phyloP scores from a whole-genome alignment of 2,329 filamentous ascomycete species.

The Cladobotryum mycophilum region DNA sequence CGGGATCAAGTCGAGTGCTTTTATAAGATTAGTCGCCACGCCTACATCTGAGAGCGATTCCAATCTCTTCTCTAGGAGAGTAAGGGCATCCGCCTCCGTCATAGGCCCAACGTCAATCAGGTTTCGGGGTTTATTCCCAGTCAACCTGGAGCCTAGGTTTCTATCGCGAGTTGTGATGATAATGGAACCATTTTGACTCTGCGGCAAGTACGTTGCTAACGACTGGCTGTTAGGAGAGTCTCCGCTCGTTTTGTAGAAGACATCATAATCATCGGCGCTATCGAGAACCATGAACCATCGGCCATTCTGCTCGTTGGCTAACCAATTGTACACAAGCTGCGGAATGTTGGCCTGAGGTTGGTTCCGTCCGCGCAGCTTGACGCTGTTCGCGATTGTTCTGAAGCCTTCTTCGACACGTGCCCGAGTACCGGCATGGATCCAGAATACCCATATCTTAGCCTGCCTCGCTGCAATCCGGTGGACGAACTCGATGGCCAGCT shows the following conservation, averaged over 20 bases:
- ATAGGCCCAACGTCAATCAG: neutral
- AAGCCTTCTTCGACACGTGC: constrained; percentile 28
- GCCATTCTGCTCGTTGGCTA: constrained; percentile 6
- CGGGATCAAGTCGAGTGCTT: constrained; percentile 25
- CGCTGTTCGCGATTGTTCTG: constrained; percentile 9
- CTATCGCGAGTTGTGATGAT: constrained; percentile 22
- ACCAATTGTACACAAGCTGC: constrained; percentile 24
- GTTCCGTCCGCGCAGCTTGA: constrained; percentile 18
- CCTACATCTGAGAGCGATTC: constrained; percentile 10
- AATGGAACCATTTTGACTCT: constrained; percentile 23
- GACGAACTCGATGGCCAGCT: constrained; percentile 1
- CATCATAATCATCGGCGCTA: too few relatives aligned
- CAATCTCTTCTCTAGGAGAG: constrained; percentile 25
- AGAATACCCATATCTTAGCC: constrained; percentile 25
- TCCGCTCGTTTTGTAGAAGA: too few relatives aligned
- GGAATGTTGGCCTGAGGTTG: constrained; percentile 19
- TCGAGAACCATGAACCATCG: too few relatives aligned
- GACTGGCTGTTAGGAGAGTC: too few relatives aligned
- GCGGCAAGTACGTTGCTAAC: constrained; percentile 10
- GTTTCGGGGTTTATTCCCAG: constrained; percentile 3
- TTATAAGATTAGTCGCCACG: constrained; percentile 17
- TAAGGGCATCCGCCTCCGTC: constrained; percentile 19
- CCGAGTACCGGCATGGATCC: constrained; percentile 26
- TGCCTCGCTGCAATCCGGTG: neutral
- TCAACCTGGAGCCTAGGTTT: constrained; percentile 17